Conservation (phyloP, 768 basidiomycete species). For the Multifurca ochricompacta region DNA sequence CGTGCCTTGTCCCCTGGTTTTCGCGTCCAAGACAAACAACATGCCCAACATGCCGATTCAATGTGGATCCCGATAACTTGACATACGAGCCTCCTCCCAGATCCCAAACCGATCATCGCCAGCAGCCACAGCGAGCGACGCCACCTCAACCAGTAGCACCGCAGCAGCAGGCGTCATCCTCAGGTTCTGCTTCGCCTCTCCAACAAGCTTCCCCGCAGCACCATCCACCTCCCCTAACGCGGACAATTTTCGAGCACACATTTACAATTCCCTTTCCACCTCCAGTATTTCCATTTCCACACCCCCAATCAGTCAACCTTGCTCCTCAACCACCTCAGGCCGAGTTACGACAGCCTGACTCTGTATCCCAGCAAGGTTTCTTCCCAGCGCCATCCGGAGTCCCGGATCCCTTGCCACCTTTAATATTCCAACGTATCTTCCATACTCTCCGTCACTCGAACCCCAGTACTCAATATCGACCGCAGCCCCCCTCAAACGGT, state of each 20-base stretch:
- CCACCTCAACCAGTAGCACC: conserved; percentile 13
- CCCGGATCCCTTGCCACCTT: neutral
- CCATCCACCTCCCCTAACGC: neutral
- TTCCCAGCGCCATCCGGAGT: neutral
- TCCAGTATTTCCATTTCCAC: neutral
- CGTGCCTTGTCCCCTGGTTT: conserved; percentile 79
- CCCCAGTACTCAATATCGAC: neutral
- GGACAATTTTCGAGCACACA: conserved; percentile 15
- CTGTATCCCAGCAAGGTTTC: neutral
- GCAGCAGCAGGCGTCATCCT: neutral
- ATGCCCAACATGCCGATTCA: conserved; percentile 77
- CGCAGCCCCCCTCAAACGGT: neutral
- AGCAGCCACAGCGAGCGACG: neutral
- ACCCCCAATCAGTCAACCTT: neutral
- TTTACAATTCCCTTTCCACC: conserved; percentile 9
- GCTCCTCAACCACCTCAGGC: conserved; percentile 2
- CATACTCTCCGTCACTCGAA: neutral
- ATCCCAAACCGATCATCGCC: conserved; percentile 4
- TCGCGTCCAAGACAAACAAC: conserved; percentile 71
- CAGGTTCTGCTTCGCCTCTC: neutral
- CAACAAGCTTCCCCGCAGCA: neutral
- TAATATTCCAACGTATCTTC: neutral
- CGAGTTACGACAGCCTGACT: neutral
- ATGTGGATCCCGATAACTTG: conserved; percentile 72
- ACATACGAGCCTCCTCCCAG: conserved; percentile 32